Evolutionary conservation across 192 early-diverging fungal species (phyloP), one percentile per base, ranked within the genome.

Genomic region (Entophlyctis helioformis): DNA sequence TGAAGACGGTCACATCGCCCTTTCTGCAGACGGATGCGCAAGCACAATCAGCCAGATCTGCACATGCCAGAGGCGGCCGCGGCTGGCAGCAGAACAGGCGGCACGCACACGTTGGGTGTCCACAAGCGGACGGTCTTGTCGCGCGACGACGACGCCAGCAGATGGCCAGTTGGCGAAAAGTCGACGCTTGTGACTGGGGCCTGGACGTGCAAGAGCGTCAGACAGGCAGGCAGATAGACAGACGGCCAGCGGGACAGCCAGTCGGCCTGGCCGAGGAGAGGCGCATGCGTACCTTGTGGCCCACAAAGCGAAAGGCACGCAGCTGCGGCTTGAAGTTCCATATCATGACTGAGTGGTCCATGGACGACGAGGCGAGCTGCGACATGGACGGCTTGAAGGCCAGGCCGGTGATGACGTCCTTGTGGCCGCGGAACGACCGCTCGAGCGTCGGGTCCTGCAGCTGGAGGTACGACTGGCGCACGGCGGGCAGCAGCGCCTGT

Each of bases 271-370:
- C 4, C 6, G 29, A 11, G 4, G 29, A 11, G 6, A 31, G 11
- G 2, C 26, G 11, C 25, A 38, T 57, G 22, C 32, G 9, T 57
- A 69, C 74, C 49, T 59, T 78, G 48, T 78, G 76, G 8, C 76
- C 76, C 10, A 75, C 63, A 48, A 74, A 78, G 2, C 76, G 48
- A 36, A 71, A 75, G 0, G 74, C 74, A 15, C 76, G 42, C 33
- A 78, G 42, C 41, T 74, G 71, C 12, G 74, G 67, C 45, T 70
- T 72, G 39, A 78, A 78, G 48, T 78, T 78, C 76, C 76, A 78
- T 1, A 76, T 56, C 74, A 78, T 75, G n/a, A 78, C 76, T 7
- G 69, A 66, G 42, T 65, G 21, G 44, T 78, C 76, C 48, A 67
- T 52, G 7, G 71, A 74, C 11, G 51, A 52, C 37, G 67, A 71